phyloP scores from a whole-genome alignment of 805 yeast genomes.

The Dipodascopsis uninucleata region DNA sequence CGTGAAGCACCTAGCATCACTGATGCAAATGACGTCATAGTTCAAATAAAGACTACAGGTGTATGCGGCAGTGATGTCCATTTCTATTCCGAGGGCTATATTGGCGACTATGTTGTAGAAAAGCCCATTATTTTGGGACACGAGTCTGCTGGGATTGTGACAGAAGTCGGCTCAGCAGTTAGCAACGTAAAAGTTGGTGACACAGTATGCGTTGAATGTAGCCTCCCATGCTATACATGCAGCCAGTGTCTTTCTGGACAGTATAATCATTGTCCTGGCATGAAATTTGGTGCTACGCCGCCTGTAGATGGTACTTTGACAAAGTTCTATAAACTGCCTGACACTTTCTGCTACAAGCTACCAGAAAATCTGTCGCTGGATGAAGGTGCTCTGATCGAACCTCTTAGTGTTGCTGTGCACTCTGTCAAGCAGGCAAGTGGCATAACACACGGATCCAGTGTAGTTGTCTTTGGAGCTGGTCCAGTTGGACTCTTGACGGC shows the following conservation, averaged over 20 bases:
- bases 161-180: conserved; percentile 47
- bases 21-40: conserved; percentile 14
- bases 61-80: conserved; percentile 59
- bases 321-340: conserved; percentile 45
- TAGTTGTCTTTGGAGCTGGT: conserved; percentile 50
- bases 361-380: conserved; percentile 43
- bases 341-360: conserved; percentile 40
- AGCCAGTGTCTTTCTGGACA: conserved; percentile 48
- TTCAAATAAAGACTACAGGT: conserved; percentile 42
- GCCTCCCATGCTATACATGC: conserved; percentile 54
- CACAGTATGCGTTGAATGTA: conserved; percentile 61
- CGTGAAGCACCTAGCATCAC: conserved; percentile 37
- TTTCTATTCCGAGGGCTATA: conserved; percentile 55
- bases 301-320: conserved; percentile 54
- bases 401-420: conserved; percentile 59
- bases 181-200: conserved; percentile 47
- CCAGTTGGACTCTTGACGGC: conserved; percentile 51
- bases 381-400: conserved; percentile 53
- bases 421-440: conserved; percentile 47
- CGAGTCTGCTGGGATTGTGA: conserved; percentile 48
- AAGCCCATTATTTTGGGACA: conserved; percentile 52
- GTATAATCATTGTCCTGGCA: conserved; percentile 50
- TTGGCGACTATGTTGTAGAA: conserved; percentile 42
- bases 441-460: conserved; percentile 44
- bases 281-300: conserved; percentile 54